Evolutionary conservation across 2,329 filamentous ascomycete genomes (phyloP).

Genomic region (Alternaria tenuissima): DNA sequence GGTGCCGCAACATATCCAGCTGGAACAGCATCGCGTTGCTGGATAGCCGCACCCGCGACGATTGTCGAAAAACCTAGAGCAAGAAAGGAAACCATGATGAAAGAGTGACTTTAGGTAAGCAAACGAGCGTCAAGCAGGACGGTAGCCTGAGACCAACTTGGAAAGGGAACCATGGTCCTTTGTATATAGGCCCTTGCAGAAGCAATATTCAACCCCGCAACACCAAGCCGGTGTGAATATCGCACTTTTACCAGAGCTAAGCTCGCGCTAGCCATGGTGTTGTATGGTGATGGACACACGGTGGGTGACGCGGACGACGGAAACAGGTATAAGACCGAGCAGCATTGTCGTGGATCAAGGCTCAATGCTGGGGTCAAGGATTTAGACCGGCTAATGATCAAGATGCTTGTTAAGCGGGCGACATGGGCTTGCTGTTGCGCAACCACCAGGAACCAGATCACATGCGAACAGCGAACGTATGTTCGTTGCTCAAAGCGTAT

Average conservation of each 20-base stretch:
- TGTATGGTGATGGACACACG: slow-evolving; percentile 16
- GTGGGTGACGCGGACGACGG: background rate
- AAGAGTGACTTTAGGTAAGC: slow-evolving; percentile 12
- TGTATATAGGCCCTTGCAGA: slow-evolving; percentile 14
- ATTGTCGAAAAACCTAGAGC: slow-evolving; percentile 32
- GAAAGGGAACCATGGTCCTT: background rate
- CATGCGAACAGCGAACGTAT: background rate
- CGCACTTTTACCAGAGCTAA: slow-evolving; percentile 7
- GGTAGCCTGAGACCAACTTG: background rate
- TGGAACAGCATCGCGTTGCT: slow-evolving; percentile 44
- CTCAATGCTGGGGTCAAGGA: slow-evolving; percentile 7
- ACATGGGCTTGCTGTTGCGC: background rate
- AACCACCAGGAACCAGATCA: background rate
- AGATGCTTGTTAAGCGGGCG: background rate
- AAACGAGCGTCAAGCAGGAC: slow-evolving; percentile 13
- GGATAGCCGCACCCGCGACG: slow-evolving; percentile 35
- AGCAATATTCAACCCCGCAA: slow-evolving; percentile 16
- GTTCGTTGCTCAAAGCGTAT: background rate
- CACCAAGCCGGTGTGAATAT: slow-evolving; percentile 9
- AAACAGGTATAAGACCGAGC: slow-evolving; percentile 15
- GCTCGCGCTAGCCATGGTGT: slow-evolving; percentile 15
- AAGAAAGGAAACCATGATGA: slow-evolving; percentile 33
- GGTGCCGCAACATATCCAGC: slow-evolving; percentile 55
- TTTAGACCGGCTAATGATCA: slow-evolving; percentile 17
- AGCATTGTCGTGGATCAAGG: background rate